Evolutionary conservation across 2,329 filamentous ascomycete species (phyloP), one percentile per base, ranked within the genome.

Genomic region (Sporothrix luriei): DNA sequence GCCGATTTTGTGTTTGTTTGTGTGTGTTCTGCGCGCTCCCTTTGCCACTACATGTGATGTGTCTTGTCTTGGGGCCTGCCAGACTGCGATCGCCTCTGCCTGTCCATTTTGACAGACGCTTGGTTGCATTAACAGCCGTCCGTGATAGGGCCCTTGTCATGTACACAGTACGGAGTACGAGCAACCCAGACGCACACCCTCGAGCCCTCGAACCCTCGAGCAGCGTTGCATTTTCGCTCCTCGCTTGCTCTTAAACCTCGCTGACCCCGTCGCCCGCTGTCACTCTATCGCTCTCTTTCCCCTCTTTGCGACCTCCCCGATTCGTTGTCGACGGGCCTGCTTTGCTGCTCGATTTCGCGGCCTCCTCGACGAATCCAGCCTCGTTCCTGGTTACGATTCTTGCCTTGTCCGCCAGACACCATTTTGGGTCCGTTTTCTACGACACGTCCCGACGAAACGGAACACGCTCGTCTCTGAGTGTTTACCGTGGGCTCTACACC

Each of bases 91-190:
- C 52, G 52, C 29, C 66, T 24, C 43, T 29, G 26, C 26, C 40
- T 29, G 16, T 54, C 40, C 61, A 62, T 48, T 68, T 19, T 51
- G 51, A 29, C 52, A 69, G 49, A 69, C 68, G 48, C 59, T 55
- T 69, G 68, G 59, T 55, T 49, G 52, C 54, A 66, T 66, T 61
- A 49, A 69, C 62, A 29, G 61, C 68, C 51, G 38, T 38, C 48
- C 46, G 52, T 21, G 51, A 48, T 65, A 65, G 61, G 61, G 43
- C 40, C 10, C 40, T 43, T 62, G n/a, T 33, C 38, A n/a, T n/a
- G n/a, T n/a, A n/a, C 38, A 62, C n/a, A n/a, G n/a, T n/a, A n/a
- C n/a, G n/a, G n/a, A n/a, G n/a, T 21, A 46, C 57, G 46, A 48
- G 16, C 16, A 65, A 61, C 46, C 62, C 33, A 49, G 62, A 59